Conservation (phyloP, 495 filamentous ascomycete genomes). For the Penicillium canescens region DNA sequence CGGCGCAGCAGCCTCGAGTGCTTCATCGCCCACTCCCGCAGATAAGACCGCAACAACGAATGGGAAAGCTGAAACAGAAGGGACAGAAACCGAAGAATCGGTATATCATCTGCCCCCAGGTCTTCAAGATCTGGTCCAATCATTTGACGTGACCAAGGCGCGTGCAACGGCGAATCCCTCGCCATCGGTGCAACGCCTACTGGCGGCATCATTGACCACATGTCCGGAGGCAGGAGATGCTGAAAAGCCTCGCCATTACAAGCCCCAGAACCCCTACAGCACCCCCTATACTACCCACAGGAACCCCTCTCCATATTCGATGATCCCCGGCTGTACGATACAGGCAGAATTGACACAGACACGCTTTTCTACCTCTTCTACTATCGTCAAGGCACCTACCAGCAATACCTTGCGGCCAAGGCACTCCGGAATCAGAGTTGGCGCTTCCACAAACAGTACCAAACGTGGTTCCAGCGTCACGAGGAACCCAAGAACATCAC, state of each 20-base stretch:
- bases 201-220: constrained; percentile 66
- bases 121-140: constrained; percentile 84
- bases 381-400: constrained; percentile 93
- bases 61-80: constrained; percentile 37
- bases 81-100: constrained; percentile 60
- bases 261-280: constrained; percentile 74
- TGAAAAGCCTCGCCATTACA: constrained; percentile 79
- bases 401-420: constrained; percentile 95
- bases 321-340: constrained; percentile 80
- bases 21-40: constrained; percentile 19
- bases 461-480: constrained; percentile 98
- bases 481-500: constrained; percentile 98
- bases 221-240: constrained; percentile 76
- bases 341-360: constrained; percentile 81
- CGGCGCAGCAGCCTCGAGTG: constrained; percentile 8
- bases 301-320: constrained; percentile 88
- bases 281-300: constrained; percentile 85
- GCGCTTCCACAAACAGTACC: constrained; percentile 99
- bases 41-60: constrained; percentile 32
- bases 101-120: constrained; percentile 93
- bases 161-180: constrained; percentile 55
- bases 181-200: constrained; percentile 67
- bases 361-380: constrained; percentile 99
- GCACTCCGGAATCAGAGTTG: constrained; percentile 95
- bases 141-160: constrained; percentile 81